Evolutionary conservation across 108 stramenopile genomes (phyloP).

Genomic region (Pseudonitzschia multiseries): DNA sequence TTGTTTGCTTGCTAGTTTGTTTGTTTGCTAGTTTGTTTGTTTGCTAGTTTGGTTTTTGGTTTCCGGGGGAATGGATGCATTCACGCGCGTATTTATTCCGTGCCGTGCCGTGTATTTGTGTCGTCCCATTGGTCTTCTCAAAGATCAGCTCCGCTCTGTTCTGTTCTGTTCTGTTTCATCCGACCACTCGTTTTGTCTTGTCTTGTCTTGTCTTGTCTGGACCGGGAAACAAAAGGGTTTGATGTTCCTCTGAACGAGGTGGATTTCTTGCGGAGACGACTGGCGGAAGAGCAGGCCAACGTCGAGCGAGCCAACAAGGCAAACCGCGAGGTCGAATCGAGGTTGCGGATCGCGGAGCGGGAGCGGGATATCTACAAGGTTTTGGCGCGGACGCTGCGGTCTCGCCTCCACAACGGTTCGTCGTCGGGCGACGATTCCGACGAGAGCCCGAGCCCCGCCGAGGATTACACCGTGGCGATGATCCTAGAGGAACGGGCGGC

Average conservation of each 20-base stretch:
- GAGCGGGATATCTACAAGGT: conserved; percentile 61
- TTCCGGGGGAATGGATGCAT: neutral
- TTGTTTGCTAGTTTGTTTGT: too few species aligned
- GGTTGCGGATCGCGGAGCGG: conserved; percentile 46
- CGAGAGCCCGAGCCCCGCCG: conserved; percentile 24
- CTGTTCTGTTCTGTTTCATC: neutral
- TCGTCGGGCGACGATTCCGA: conserved; percentile 24
- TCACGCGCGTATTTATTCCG: neutral
- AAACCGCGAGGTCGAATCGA: conserved; percentile 51
- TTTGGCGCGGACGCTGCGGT: conserved; percentile 64
- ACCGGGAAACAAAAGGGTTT: conserved; percentile 68
- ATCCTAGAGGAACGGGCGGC: conserved; percentile 18
- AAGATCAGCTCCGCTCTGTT: neutral
- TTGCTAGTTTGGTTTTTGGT: neutral
- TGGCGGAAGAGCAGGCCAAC: conserved; percentile 68
- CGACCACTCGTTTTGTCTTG: neutral
- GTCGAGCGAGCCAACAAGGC: conserved; percentile 53
- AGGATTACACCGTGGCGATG: conserved; percentile 37
- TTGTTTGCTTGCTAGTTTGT: too few species aligned
- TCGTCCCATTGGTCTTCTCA: neutral
- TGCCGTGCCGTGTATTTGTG: neutral
- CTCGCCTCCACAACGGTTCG: conserved; percentile 49
- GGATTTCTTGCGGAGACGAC: conserved; percentile 56
- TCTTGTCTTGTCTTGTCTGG: neutral
- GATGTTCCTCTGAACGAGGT: conserved; percentile 60